Evolutionary conservation across 495 filamentous ascomycete species (phyloP), one percentile per base, ranked within the genome.

Genomic region (Neurospora sp.): DNA sequence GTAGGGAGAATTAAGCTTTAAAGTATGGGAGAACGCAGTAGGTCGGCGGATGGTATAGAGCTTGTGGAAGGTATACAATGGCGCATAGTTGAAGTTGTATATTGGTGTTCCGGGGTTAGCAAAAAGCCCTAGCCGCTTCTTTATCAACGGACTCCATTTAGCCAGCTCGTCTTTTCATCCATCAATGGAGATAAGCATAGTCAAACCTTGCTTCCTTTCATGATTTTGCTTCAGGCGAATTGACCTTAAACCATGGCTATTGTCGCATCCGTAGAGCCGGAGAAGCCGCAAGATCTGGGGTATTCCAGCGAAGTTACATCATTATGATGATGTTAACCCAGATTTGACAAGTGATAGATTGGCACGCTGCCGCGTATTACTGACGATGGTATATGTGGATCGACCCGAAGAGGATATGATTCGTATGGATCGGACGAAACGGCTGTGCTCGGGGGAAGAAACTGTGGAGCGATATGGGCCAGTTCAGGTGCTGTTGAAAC

Each of bases 401-500:
- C 59, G 4, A 24, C 19, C 34, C 73, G 59, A 70, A 71, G 70
- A 28, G 72, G 31, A 37, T 76, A 77, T 54, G 59, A 59, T 45
- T 71, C 78, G 48, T 73, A 79, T 11, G 77, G 54, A n/a, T 80
- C 78, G 4, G 77, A 71, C 5, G 72, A 54, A 7, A 69, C 28
- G n/a, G 69, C 70, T 17, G 74, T 59, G 4, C 73, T 62, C 13
- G 71, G 62, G 13, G 78, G 72, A 21, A 78, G 76, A 39, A 79
- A 80, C 31, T 80, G 79, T 34, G 76, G 71, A 13, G 75, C 69
- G n/a, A 73, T 19, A 4, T 72, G 70, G 6, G 70, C 43, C 28
- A 73, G 72, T 24, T 45, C 73, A 39, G 48, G 71, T 24, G 59
- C 75, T 13, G 73, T 69, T 5, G 76, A 74, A 11, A 73, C 75